A percentile compares a stretch with the other conserved stretches of the same genome.
These are phyloP conservation scores for Diaporthe batatas DNA, from an alignment of 2,329 filamentous ascomycete genomes.

Conservation along the genomic window DNA sequence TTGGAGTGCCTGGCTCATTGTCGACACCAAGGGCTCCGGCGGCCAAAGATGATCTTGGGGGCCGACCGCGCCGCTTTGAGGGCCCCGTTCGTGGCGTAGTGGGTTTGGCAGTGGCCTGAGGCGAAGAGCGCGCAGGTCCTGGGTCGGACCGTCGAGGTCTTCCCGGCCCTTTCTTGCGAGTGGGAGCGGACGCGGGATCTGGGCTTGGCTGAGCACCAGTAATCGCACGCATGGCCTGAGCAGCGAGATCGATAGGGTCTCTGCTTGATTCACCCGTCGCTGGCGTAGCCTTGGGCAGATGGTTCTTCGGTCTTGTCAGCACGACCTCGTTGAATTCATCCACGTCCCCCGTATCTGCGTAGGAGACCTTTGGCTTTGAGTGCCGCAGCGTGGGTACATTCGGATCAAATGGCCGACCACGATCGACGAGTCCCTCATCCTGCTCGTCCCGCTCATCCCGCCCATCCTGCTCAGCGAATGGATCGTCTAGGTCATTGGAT, in stretches of 20 bases:
- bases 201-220: constrained; percentile 40
- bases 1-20: constrained; percentile 38
- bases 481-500: constrained; percentile 28
- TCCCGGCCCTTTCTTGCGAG: constrained; percentile 44
- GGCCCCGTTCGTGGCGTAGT: constrained; percentile 40
- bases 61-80: constrained; percentile 40
- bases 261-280: constrained; percentile 39
- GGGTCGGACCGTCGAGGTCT: constrained; percentile 50
- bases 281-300: constrained; percentile 31
- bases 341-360: constrained; percentile 61
- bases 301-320: constrained; percentile 41
- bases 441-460: constrained; percentile 11
- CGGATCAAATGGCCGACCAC: constrained; percentile 54
- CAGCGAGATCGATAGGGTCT: constrained; percentile 50
- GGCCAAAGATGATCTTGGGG: constrained; percentile 43
- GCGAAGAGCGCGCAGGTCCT: constrained; percentile 28
- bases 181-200: constrained; percentile 1
- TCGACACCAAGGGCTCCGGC: constrained; percentile 34
- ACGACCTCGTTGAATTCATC: constrained; percentile 60
- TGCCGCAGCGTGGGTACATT: constrained; percentile 65
- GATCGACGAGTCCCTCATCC: constrained; percentile 33
- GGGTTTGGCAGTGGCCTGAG: constrained; percentile 36
- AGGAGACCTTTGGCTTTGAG: constrained; percentile 65
- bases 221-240: constrained; percentile 51
- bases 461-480: constrained; percentile 29